Base-by-base conservation (phyloP, 2,329 filamentous ascomycete species). In the Didymella keratinophila region DNA sequence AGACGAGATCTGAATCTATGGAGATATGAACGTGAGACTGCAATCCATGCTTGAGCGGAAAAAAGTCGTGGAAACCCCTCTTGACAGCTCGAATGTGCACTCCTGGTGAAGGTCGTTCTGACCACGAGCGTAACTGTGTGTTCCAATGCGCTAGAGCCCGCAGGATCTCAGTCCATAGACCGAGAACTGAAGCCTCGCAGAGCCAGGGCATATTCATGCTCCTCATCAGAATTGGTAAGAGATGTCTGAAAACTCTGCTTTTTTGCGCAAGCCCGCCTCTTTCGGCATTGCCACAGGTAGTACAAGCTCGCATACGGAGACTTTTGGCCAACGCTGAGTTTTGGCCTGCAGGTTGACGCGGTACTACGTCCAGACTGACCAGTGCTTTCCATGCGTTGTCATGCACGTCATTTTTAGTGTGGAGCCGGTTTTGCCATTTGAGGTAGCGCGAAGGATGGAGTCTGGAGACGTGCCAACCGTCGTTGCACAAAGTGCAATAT, bases 131-230 rank as follows among this genome's bases (percentile, higher is more conserved):
- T 64, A 65, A 65, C 64, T 39, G 50, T 58, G 34, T 45, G 56
- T 55, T 67, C 67, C 43, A 61, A 70, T 71, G 39, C 52, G 63
- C 56, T 59, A 42, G 61, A 60, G 53, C 62, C 68, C 60, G 69
- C 68, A 72, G 65, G 57, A 67, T 66, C 64, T 62, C 42, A 66
- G 42, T 58, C 68, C 63, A 50, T 12, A 60, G 43, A 65, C 65
- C 65, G 59, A 71, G 63, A 53, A 64, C 43, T 59, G 52, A 42
- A 61, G 42, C 30, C 52, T 62, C 57, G 54, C 44, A 43, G 61
- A 66, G 62, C 64, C 64, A 65, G 63, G 60, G 56, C 42, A 56
- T 47, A 34, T 57, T 52, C n/a, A 56, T 61, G 62, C 55, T 49
- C 30, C 55, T 56, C 36, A 10, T 54, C 58, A 34, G 60, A 63